Percentiles rank a stretch among this genome's conserved stretches.
Evolutionary conservation across 495 filamentous ascomycete species (phyloP).

Genomic region (Trichoderma reesei): DNA sequence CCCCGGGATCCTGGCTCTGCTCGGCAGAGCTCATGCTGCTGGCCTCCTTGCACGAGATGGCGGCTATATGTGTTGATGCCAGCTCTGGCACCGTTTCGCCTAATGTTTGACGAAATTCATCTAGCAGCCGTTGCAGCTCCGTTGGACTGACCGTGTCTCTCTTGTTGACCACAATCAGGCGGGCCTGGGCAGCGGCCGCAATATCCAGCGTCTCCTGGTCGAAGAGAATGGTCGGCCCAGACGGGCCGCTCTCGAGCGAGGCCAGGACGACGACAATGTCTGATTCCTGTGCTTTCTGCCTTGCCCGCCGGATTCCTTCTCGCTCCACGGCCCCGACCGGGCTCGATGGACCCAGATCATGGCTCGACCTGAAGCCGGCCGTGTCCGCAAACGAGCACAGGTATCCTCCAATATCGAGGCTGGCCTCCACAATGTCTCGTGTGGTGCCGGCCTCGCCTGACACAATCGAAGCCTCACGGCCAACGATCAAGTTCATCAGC

Average conservation of each 20-base stretch:
- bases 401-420: constrained; percentile 82
- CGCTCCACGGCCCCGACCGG: constrained; percentile 64
- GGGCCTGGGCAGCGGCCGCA: constrained; percentile 44
- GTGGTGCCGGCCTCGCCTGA: constrained; percentile 88
- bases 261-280: constrained; percentile 79
- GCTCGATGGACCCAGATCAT: constrained; percentile 13
- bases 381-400: constrained; percentile 86
- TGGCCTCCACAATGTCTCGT: constrained; percentile 85
- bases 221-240: constrained; percentile 31
- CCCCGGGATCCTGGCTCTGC: constrained; percentile 43
- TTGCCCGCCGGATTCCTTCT: constrained; percentile 85
- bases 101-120: constrained; percentile 23
- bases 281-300: constrained; percentile 66
- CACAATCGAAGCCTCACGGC: constrained; percentile 88
- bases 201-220: constrained; percentile 38
- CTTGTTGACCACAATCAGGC: constrained; percentile 76
- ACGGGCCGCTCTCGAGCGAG: constrained; percentile 47
- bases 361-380: constrained; percentile 57
- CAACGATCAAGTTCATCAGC: constrained; percentile 82
- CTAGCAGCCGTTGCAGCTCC: constrained; percentile 20
- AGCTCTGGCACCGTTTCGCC: constrained; percentile 25
- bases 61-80: constrained; percentile 21
- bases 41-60: constrained; percentile 58
- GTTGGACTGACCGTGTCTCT: constrained; percentile 46
- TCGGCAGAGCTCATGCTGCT: not conserved